phyloP scores from a whole-genome alignment of 202 grass and related monocot genomes.

The Panicum hallii region DNA sequence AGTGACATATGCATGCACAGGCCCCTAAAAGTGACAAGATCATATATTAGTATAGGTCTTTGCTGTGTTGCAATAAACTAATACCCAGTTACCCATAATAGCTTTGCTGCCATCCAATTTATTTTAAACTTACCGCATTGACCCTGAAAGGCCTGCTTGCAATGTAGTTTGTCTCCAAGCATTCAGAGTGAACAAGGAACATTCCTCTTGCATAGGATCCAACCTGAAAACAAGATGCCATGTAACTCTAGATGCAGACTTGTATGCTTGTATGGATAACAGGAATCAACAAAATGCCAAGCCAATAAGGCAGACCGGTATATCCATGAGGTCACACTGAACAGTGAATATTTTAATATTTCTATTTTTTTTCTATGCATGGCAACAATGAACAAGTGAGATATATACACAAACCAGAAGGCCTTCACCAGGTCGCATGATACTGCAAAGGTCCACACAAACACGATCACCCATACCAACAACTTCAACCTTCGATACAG shows the following conservation, averaged over 20 bases:
- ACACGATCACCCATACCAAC: constrained; percentile 96
- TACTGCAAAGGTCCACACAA: constrained; percentile 96
- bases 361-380: not conserved
- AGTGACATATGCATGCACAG: constrained; percentile 90
- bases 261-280: constrained; percentile 9
- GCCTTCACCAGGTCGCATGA: constrained; percentile 92
- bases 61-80: constrained; percentile 14
- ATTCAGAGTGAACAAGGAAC: constrained; percentile 98
- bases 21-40: constrained; percentile 61
- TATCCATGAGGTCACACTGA: constrained; percentile 17
- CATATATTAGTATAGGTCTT: not conserved
- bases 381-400: constrained; percentile 38
- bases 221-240: constrained; percentile 60
- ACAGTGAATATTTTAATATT: not conserved
- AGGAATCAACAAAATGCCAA: constrained; percentile 23
- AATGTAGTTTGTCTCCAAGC: constrained; percentile 93
- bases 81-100: constrained; percentile 3
- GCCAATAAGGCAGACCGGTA: not conserved
- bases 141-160: constrained; percentile 96
- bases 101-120: not conserved
- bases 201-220: constrained; percentile 89
- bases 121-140: constrained; percentile 68
- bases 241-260: not conserved
- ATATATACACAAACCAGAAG: constrained; percentile 82
- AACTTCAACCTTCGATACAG: constrained; percentile 73